Evolutionary conservation across 202 grass and related monocot genomes (phyloP), one percentile per base, ranked within the genome.

Genomic region (Carex sylvatica): DNA sequence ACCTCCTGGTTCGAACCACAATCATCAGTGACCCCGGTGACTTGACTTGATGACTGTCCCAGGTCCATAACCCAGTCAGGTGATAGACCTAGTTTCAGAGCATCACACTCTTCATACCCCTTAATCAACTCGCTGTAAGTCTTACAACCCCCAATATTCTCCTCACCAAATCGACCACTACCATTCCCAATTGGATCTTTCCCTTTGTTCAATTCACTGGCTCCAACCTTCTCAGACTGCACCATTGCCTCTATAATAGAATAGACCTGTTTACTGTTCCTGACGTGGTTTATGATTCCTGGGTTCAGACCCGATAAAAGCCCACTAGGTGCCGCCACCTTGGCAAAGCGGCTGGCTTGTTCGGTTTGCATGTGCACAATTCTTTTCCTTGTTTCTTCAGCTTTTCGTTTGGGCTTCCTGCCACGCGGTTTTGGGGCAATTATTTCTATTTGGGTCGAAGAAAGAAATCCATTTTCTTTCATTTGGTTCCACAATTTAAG

Each of bases 381-480:
- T 40, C 35, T 86, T 62, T 65, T 92, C 78, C 74, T 91, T 28
- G 71, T 70, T 51, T 89, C 86, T 19, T 87, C 91, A 30, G 82
- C 91, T 89, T 88, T 96, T 85, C 88, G 91, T 86, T 87, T 92
- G 2, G 96, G 85, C 65, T 66, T 81, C 31, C 88, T 88, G 28
- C 90, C 89, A 15, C 84, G 87, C 19, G 91, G 88, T 83, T 78
- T 93, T 84, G 89, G 83, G 10, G 79, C 63, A 44, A 87, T 18
- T 74, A 53, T 84, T 77, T 81, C 88, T 85, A 73, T 84, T 65
- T 91, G 96, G 38, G 85, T 87, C 77, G 87, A 90, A 75, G 96
- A 99, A 84, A 96, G 91, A 83, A 99, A 99, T 0, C 93, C 96
- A 90, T 99, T 99, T 91, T 92, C 86, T 84, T 96, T 93, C 96